These are phyloP conservation scores for Talaromyces sp. DNA, from an alignment of 2,329 filamentous ascomycete genomes.

Conservation along the genomic window DNA sequence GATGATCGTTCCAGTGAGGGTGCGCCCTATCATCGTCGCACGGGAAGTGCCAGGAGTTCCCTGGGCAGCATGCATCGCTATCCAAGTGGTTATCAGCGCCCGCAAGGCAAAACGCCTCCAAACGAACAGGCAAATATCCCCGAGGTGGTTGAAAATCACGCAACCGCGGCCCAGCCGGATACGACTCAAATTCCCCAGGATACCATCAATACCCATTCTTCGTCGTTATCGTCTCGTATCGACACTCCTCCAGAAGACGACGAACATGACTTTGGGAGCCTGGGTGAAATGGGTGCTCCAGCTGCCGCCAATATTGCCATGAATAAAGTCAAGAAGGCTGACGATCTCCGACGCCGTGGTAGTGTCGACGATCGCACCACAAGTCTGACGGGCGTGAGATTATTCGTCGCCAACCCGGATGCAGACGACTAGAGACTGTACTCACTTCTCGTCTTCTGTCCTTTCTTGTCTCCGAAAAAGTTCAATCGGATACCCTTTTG, in stretches of 20 bases:
- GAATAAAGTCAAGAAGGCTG: slow-evolving; percentile 38
- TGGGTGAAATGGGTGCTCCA: slow-evolving; percentile 48
- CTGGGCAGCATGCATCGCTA: slow-evolving; percentile 44
- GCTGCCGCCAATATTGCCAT: slow-evolving; percentile 35
- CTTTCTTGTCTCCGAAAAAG: slow-evolving; percentile 4
- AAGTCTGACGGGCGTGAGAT: slow-evolving; percentile 42
- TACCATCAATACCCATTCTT: neutral
- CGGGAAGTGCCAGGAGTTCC: slow-evolving; percentile 57
- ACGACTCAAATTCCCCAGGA: slow-evolving; percentile 4
- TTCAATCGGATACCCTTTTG: slow-evolving; percentile 12
- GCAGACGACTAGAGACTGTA: slow-evolving; percentile 23
- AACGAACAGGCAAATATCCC: slow-evolving; percentile 39
- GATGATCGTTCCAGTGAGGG: slow-evolving; percentile 44
- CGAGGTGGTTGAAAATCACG: slow-evolving; percentile 37
- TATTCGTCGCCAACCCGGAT: slow-evolving; percentile 47
- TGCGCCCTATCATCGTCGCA: slow-evolving; percentile 39
- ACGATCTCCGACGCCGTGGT: slow-evolving; percentile 43
- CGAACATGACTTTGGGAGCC: slow-evolving; percentile 52
- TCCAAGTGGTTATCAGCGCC: slow-evolving; percentile 43
- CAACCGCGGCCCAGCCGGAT: slow-evolving; percentile 15
- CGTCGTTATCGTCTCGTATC: slow-evolving; percentile 6
- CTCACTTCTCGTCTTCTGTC: neutral
- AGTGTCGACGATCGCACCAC: slow-evolving; percentile 47
- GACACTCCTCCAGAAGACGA: slow-evolving; percentile 25
- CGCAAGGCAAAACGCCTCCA: slow-evolving; percentile 47